Conservation (phyloP, 371 early-diverging fungal species). For the Mucor circinelloides region DNA sequence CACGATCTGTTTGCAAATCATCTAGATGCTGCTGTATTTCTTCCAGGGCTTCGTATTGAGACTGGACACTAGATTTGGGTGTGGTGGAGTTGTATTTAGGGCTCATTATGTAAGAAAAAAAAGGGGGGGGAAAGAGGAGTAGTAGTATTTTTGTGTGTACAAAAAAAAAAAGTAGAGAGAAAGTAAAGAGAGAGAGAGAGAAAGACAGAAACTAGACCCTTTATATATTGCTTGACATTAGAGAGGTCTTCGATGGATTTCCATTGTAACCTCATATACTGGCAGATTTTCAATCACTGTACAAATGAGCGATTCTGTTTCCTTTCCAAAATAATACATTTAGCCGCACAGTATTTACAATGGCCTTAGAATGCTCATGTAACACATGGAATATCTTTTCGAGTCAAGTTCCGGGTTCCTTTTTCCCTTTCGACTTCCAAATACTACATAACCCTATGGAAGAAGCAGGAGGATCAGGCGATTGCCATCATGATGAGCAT, state of each 20-base stretch:
- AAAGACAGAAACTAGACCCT: background rate
- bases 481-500: background rate
- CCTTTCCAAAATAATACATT: background rate
- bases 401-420: background rate
- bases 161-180: background rate
- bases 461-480: background rate
- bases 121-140: too few species aligned
- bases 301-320: background rate
- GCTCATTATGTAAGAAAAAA: background rate
- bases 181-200: background rate
- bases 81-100: background rate
- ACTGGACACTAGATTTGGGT: background rate
- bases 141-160: background rate
- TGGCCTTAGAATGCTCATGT: background rate
- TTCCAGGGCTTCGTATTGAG: slow-evolving; percentile 10
- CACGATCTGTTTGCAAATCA: slow-evolving; percentile 20
- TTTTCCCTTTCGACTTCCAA: background rate
- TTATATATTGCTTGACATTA: background rate
- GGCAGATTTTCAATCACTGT: background rate
- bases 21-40: slow-evolving; percentile 11
- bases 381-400: background rate
- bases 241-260: background rate
- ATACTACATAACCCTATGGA: too few species aligned
- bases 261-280: background rate
- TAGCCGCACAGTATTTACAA: background rate